phyloP scores from a whole-genome alignment of 1,284 basidiomycete genomes.

The Ustilago cynodontis region DNA sequence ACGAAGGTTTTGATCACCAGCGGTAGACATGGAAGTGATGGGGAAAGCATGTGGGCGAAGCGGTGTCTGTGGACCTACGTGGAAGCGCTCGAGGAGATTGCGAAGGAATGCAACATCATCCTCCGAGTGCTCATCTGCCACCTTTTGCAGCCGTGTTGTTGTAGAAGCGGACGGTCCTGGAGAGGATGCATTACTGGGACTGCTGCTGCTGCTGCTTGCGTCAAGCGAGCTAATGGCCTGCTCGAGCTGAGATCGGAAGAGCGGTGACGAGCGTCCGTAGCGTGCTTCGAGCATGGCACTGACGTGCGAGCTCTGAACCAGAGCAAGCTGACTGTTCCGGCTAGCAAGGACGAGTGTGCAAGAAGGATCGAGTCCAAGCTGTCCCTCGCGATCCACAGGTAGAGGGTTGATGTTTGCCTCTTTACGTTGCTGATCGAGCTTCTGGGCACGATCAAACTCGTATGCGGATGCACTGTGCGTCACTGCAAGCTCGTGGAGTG shows the following conservation, averaged over 20 bases:
- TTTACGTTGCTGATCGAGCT: slow-evolving; percentile 50
- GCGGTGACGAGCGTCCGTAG: slow-evolving; percentile 59
- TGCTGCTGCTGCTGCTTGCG: neutral
- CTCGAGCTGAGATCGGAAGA: slow-evolving; percentile 44
- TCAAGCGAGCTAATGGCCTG: slow-evolving; percentile 2
- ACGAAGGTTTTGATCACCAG: slow-evolving; percentile 89
- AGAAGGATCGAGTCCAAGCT: slow-evolving; percentile 53
- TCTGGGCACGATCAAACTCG: slow-evolving; percentile 47
- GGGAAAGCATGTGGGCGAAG: slow-evolving; percentile 62
- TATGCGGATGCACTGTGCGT: slow-evolving; percentile 37
- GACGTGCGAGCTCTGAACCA: slow-evolving; percentile 63
- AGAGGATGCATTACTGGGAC: slow-evolving; percentile 4
- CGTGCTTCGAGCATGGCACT: slow-evolving; percentile 62
- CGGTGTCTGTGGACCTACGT: slow-evolving; percentile 7
- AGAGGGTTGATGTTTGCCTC: slow-evolving; percentile 64
- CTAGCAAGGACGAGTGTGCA: slow-evolving; percentile 63
- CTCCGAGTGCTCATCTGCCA: slow-evolving; percentile 27
- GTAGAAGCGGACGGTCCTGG: slow-evolving; percentile 4
- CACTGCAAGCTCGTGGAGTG: slow-evolving; percentile 46
- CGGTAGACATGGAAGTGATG: slow-evolving; percentile 86
- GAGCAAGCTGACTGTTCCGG: slow-evolving; percentile 63
- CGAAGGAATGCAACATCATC: slow-evolving; percentile 35
- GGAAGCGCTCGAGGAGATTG: slow-evolving; percentile 30
- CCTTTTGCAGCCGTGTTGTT: slow-evolving; percentile 28
- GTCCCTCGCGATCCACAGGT: slow-evolving; percentile 40